Evolutionary conservation across 164 flowering plant genomes (phyloP), one percentile per base, ranked within the genome.

Genomic region (Echeveria elegans): DNA sequence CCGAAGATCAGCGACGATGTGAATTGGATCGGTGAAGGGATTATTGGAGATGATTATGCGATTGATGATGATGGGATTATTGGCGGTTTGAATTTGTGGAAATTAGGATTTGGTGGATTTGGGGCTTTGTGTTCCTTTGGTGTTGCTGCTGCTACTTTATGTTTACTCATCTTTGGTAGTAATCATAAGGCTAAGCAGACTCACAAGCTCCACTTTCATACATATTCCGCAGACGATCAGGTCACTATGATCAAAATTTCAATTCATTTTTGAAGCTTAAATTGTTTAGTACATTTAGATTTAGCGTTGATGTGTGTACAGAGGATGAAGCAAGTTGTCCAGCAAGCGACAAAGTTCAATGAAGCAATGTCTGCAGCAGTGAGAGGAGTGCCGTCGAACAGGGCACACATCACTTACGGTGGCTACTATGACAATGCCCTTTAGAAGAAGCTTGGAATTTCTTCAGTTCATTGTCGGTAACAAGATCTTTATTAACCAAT

Each of bases 401-500:
- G 59, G 24, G 59, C 60, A 11, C 60, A 53, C 31, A 53, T 53
- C 60, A 53, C 60, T 53, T 53, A 53, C 26, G 60, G 60, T 53
- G 60, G 60, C 16, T 53, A 26, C 31, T 53, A 53, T 26, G 31
- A 53, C 2, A 53, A 26, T 53, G 14, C 60, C 26, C 31, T 53
- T 53, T 53, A 53, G 60, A 53, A 23, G 18, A 52, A 52, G 58
- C 29, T 52, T 52, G 28, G n/a, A 16, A 18, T 4, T 40, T 68
- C 38, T 40, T 68, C 38, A 53, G 16, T 24, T 2, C 14, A 18
- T 28, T 52, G 14, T 8, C 26, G 56, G 4, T 24, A 24, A 30
- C 60, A n/a, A 50, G 23, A 21, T 50, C 56, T 21, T n/a, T 10
- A 4, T 21, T 6, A 50, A 21, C 56, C 56, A 50, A 9, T 53